Base-by-base conservation (phyloP, 2,329 filamentous ascomycete species). In the Nemania bipapillata region DNA sequence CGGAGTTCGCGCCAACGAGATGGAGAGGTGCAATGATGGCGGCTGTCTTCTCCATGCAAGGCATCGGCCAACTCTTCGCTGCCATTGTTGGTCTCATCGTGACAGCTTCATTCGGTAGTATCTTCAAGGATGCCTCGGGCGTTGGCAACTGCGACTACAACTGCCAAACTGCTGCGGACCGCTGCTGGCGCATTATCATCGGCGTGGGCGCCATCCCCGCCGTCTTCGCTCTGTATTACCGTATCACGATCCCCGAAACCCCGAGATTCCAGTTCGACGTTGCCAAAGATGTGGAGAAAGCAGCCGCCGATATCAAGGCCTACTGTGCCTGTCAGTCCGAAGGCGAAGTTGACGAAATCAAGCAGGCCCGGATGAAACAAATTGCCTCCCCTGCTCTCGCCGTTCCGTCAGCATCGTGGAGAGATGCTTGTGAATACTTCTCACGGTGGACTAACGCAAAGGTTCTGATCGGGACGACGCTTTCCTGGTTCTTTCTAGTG, bases 21-120 rank as follows among this genome's bases (percentile, higher is more conserved):
- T 94, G 91, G 89, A 86, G 92, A 74, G 92, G 92, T 69, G 91
- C 90, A 66, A 95, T 96, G 90, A 92, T 96, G 84, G 91, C 90
- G 11, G 86, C 91, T 17, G 92, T 95, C 56, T 96, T 96, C 76
- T 91, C 91, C 42, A 94, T 94, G 91, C 92, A 96, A 76, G 92
- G 92, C 55, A 83, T 94, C 28, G 92, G 92, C n/a, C 92, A 95
- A 76, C 88, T 95, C 59, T 83, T 84, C 22, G 90, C 91, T 12
- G 90, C 91, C 28, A 82, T 94, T 5, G 86, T 94, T 22, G 88
- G 91, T 12, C 82, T 95, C 37, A 86, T 93, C 62, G 90, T 89
- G 42, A 90, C 89, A 0, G 81, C 85, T 17, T 87, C 86, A 2
- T 93, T 92, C 80, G 89, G 88, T 74, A 76, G 78, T 20, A 80